phyloP scores from a whole-genome alignment of 768 basidiomycete species.

The Kwoniella sp. region DNA sequence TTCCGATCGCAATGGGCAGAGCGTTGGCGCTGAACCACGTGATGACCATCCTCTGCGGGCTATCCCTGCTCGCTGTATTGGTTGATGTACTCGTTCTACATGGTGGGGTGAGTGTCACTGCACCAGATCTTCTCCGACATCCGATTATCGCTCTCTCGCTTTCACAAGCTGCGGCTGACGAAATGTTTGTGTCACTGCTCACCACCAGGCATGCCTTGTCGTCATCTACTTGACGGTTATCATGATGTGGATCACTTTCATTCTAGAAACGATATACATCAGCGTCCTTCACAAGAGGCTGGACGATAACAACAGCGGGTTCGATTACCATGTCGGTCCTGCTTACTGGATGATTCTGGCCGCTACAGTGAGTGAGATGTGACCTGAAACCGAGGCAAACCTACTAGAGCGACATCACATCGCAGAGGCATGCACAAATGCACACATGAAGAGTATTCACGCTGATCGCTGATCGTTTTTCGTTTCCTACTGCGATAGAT shows the following conservation, averaged over 20 bases:
- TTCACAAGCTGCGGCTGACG: not conserved
- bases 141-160: too few species aligned
- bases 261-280: constrained; percentile 8
- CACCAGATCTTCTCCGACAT: not conserved
- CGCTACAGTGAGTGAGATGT: constrained; percentile 1
- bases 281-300: constrained; percentile 10
- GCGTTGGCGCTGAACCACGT: constrained; percentile 15
- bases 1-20: constrained; percentile 13
- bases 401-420: too few species aligned
- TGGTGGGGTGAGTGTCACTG: constrained; percentile 5
- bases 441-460: too few species aligned
- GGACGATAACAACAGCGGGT: not conserved
- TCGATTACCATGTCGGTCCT: constrained; percentile 4
- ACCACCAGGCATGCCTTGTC: not conserved
- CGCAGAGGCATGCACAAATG: too few species aligned
- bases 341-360: constrained; percentile 13
- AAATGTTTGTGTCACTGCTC: too few species aligned
- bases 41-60: constrained; percentile 4
- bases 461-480: too few species aligned
- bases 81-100: not conserved
- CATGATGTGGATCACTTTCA: constrained; percentile 21
- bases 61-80: constrained; percentile 3
- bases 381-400: too few species aligned
- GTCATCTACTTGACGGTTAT: constrained; percentile 8
- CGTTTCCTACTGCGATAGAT: too few species aligned